Conservation (phyloP, 2,329 filamentous ascomycete genomes). For the Xylaria sp. region DNA sequence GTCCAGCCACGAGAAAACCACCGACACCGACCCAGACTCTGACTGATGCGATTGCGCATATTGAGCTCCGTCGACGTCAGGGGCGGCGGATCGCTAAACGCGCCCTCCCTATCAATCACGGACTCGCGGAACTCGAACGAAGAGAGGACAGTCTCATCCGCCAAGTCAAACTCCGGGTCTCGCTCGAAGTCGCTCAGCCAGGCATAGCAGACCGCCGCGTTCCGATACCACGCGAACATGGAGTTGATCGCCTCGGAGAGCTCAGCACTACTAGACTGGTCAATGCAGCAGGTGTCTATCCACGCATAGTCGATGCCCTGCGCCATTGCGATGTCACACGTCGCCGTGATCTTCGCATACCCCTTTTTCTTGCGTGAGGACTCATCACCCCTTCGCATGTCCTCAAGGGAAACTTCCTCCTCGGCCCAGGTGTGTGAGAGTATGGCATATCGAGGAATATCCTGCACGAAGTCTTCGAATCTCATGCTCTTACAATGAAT, state of each 20-base stretch:
- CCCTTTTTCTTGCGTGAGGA: constrained; percentile 3
- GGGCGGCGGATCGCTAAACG: constrained; percentile 14
- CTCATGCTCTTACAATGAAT: constrained; percentile 18
- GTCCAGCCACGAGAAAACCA: constrained; percentile 26
- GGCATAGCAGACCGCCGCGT: constrained; percentile 20
- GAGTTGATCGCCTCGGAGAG: constrained; percentile 26
- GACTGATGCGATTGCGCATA: constrained; percentile 16
- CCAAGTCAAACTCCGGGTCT: constrained; percentile 10
- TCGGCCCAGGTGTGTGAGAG: constrained; percentile 23
- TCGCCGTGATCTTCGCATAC: constrained; percentile 16
- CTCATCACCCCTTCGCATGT: constrained; percentile 9
- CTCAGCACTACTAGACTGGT: constrained; percentile 25
- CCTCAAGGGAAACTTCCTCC: constrained; percentile 17
- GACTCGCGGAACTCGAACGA: constrained; percentile 18
- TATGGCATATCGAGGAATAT: constrained; percentile 23
- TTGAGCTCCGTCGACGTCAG: constrained; percentile 17
- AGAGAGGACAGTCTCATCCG: constrained; percentile 10
- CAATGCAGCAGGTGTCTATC: constrained; percentile 26
- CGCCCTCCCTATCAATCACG: constrained; percentile 7
- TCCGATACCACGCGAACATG: constrained; percentile 24
- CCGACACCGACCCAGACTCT: constrained; percentile 14
- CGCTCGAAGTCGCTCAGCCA: constrained; percentile 19
- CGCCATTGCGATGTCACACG: constrained; percentile 16
- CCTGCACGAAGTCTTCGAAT: constrained; percentile 21
- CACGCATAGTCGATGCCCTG: constrained; percentile 20